Conservation (phyloP, 176 grass and related monocot species). For the Poa pratensis region DNA sequence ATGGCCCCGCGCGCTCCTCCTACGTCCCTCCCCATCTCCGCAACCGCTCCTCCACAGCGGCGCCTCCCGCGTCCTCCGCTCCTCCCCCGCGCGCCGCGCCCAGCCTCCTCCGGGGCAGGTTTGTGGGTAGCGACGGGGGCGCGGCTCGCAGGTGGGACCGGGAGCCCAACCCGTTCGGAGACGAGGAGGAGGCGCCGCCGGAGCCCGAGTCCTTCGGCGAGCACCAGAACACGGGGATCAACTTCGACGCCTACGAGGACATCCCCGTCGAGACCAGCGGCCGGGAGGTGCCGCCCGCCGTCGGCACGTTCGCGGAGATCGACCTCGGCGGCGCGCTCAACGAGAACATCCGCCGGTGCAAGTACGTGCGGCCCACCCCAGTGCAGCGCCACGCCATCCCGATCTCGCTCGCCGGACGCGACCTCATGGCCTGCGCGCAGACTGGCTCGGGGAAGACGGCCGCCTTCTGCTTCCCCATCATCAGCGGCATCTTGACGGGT, state of each 20-base stretch:
- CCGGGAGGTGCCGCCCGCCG: constrained; percentile 71
- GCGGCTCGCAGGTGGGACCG: constrained; percentile 56
- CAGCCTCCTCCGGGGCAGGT: neutral
- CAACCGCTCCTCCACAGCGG: constrained; percentile 40
- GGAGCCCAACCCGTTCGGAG: constrained; percentile 77
- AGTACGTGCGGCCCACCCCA: constrained; percentile 88
- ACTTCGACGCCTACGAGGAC: constrained; percentile 96
- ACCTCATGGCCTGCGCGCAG: constrained; percentile 97
- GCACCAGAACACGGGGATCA: constrained; percentile 81
- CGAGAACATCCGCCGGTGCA: constrained; percentile 85
- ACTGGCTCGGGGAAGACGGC: constrained; percentile 91
- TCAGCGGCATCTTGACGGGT: constrained; percentile 78
- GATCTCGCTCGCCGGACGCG: constrained; percentile 68
- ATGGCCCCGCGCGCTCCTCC: constrained; percentile 52
- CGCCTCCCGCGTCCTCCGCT: constrained; percentile 2
- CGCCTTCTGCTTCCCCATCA: constrained; percentile 95
- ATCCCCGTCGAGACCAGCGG: constrained; percentile 89
- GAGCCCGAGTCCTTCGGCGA: constrained; percentile 38
- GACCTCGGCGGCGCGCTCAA: constrained; percentile 85
- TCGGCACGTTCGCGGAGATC: constrained; percentile 80
- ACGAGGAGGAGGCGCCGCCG: constrained; percentile 27
- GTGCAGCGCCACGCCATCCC: constrained; percentile 94
- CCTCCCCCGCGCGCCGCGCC: constrained; percentile 24
- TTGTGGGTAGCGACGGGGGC: neutral
- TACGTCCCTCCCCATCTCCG: constrained; percentile 98